Evolutionary conservation across 106 monocot genomes (phyloP).

Genomic region (Amphibolis antarctica): DNA sequence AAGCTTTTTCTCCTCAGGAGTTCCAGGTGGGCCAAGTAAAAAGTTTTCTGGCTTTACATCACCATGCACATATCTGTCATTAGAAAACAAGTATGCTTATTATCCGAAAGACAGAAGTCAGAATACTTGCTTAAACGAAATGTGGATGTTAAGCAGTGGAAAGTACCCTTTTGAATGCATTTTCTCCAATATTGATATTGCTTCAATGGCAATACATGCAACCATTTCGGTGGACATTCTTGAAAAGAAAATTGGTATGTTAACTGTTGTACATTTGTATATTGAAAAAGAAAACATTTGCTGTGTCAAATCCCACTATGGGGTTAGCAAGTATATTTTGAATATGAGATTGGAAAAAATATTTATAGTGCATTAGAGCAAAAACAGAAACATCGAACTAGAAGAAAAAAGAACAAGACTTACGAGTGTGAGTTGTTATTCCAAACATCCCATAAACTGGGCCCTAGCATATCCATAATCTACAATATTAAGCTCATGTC

Average conservation of each 20-base stretch:
- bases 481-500: background rate
- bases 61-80: conserved; percentile 25
- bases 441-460: conserved; percentile 34
- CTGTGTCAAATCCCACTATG: no score
- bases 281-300: background rate
- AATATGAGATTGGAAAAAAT: no score
- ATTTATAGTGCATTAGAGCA: no score
- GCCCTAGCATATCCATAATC: conserved; percentile 34
- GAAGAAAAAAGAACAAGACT: background rate
- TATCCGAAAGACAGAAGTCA: background rate
- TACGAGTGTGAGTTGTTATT: conserved; percentile 22
- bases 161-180: conserved; percentile 29
- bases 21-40: conserved; percentile 17
- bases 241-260: background rate
- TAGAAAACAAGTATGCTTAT: background rate
- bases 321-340: no score
- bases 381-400: no score
- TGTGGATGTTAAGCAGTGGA: background rate
- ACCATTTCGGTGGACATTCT: conserved; percentile 30
- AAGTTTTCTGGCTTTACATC: conserved; percentile 34
- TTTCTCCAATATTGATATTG: conserved; percentile 30
- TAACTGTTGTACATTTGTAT: background rate
- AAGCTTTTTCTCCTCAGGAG: conserved; percentile 26
- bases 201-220: conserved; percentile 30
- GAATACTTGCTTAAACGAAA: background rate